Evolutionary conservation across 192 early-diverging fungal genomes (phyloP).

Genomic region (Mortierella claussenii): DNA sequence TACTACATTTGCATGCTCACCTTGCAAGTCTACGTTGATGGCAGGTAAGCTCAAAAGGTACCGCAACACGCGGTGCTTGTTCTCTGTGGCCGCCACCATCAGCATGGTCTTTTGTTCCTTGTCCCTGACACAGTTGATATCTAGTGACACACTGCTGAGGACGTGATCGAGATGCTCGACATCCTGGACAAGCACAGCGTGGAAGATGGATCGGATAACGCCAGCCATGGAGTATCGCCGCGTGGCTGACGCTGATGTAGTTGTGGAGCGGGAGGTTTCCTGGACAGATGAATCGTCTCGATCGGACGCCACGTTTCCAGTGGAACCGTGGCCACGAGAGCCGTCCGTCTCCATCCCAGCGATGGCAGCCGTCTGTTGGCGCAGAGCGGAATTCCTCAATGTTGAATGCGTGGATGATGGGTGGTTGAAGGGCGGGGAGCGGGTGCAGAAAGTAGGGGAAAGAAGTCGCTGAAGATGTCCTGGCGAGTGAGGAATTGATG

Average conservation of each 20-base stretch:
- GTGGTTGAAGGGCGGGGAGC: neutral
- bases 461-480: slow-evolving; percentile 6
- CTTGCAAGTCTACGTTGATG: slow-evolving; percentile 44
- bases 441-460: neutral
- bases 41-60: slow-evolving; percentile 30
- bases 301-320: slow-evolving; percentile 5
- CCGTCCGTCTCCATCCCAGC: slow-evolving; percentile 27
- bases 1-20: slow-evolving; percentile 5
- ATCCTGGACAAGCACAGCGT: slow-evolving; percentile 53
- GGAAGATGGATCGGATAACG: slow-evolving; percentile 52
- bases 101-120: slow-evolving; percentile 55
- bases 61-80: slow-evolving; percentile 43
- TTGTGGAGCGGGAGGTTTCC: slow-evolving; percentile 30
- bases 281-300: slow-evolving; percentile 29
- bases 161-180: slow-evolving; percentile 50
- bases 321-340: slow-evolving; percentile 20
- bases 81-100: slow-evolving; percentile 56
- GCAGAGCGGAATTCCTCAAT: neutral
- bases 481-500: too few relatives aligned
- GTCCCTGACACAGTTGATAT: slow-evolving; percentile 48
- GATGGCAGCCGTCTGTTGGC: slow-evolving; percentile 16
- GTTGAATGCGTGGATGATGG: slow-evolving; percentile 1
- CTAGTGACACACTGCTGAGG: slow-evolving; percentile 32
- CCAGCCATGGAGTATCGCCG: slow-evolving; percentile 33
- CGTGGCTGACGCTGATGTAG: slow-evolving; percentile 19